Evolutionary conservation across 2,329 filamentous ascomycete species (phyloP).

Genomic region (Fusarium annulatum): DNA sequence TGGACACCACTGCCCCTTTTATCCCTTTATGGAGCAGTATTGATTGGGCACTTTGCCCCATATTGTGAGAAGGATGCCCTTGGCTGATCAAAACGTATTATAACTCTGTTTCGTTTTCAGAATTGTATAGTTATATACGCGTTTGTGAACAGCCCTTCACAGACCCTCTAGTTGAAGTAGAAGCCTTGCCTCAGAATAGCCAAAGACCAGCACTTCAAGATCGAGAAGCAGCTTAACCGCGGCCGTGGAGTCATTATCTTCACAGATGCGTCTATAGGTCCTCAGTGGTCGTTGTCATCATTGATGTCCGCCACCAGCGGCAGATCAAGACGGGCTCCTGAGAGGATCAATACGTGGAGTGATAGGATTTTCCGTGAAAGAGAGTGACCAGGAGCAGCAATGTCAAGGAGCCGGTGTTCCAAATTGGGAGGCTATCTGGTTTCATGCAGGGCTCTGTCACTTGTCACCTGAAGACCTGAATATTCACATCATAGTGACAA

Average conservation of each 20-base stretch:
- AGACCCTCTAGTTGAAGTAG: neutral
- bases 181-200: neutral
- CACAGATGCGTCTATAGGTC: neutral
- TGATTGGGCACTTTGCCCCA: neutral
- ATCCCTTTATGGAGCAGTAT: constrained; percentile 1
- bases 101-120: neutral
- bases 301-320: neutral
- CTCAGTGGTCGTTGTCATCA: neutral
- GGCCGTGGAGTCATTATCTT: neutral
- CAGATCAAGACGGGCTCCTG: constrained; percentile 9
- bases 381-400: neutral
- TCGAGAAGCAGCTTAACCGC: constrained; percentile 12
- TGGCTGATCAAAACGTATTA: constrained; percentile 1
- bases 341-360: constrained; percentile 20
- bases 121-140: constrained; percentile 7
- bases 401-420: neutral
- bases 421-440: constrained; percentile 29
- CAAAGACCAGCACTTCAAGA: constrained; percentile 34
- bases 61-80: constrained; percentile 1
- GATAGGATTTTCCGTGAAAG: neutral
- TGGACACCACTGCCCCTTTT: constrained; percentile 25
- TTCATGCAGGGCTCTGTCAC: constrained; percentile 4
- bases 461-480: constrained; percentile 1
- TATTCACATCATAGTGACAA: constrained; percentile 1
- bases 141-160: constrained; percentile 16